Percentiles rank a stretch among this genome's conserved stretches.
Conservation (phyloP, 768 basidiomycete genomes). For the Paxillus ammoniavirescens region DNA sequence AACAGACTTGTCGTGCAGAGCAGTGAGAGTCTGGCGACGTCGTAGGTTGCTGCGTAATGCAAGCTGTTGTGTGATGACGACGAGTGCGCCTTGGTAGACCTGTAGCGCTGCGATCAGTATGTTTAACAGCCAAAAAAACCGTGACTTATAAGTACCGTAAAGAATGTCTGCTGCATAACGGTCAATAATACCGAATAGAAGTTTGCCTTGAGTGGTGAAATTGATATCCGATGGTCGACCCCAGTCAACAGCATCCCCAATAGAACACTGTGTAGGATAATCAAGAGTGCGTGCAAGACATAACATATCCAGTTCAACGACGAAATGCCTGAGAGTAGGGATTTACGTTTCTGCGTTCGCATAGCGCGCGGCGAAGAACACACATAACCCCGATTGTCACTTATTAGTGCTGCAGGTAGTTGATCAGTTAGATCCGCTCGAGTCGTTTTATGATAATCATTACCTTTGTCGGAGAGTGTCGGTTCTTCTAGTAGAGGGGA, state of each 20-base stretch:
- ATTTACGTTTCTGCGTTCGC: background rate
- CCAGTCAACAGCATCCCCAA: background rate
- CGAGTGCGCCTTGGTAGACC: background rate
- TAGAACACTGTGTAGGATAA: slow-evolving; percentile 4
- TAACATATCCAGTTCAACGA: background rate
- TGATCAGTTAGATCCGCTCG: background rate
- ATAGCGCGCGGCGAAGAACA: background rate
- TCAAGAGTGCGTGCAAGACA: background rate
- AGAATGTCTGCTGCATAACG: background rate
- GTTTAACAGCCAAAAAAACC: background rate
- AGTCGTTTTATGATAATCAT: background rate
- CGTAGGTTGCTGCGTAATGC: slow-evolving; percentile 5
- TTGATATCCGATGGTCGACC: background rate
- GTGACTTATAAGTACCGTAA: background rate
- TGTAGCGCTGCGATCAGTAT: background rate
- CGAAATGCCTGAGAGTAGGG: background rate
- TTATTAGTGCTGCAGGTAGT: background rate
- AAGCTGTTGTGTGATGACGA: slow-evolving; percentile 11
- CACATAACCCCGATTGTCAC: background rate
- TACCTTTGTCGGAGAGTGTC: background rate
- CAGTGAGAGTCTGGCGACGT: slow-evolving; percentile 10
- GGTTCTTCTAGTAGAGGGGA: background rate
- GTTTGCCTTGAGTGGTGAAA: background rate
- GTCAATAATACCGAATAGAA: background rate
- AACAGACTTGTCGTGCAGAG: slow-evolving; percentile 6